Evolutionary conservation across 805 yeast species (phyloP), one percentile per base, ranked within the genome.

Genomic region (Metschnikowia picachoensis): DNA sequence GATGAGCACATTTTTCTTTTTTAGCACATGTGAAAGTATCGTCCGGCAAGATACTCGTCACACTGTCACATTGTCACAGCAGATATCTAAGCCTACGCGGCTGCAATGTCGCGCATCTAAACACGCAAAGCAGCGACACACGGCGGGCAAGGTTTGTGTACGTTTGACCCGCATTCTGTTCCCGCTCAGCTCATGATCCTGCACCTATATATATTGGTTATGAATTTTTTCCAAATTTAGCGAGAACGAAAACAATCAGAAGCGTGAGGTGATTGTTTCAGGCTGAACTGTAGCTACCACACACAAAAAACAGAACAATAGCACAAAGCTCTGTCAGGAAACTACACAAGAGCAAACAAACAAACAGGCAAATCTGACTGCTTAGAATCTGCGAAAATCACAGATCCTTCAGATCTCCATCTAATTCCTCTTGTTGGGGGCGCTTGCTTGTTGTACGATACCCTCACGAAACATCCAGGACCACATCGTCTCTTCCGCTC

Each of bases 131-230:
- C 25, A 20, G 25, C 25, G 25, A 20, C 7, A 20, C 25, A 20
- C 7, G 25, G 25, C 25, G 25, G 25, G 7, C 25, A 20, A 20
- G n/a, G 8, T 33, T 40, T 49, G 52, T 49, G 35, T 49, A 46
- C 45, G 16, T 46, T 49, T 49, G 34, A 15, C 27, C 52, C 52
- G 28, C 15, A 45, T 48, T 49, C 45, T 37, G 47, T 25, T 31
- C 15, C 28, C 25, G 30, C 25, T 15, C 17, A 17, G 8, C 16
- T 14, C 11, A 5, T 15, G 8, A n/a, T 37, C 39, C 47, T 44
- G 47, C 47, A 44, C 29, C 8, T 7, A 4, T 14, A 7, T 39
- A 1, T 17, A 13, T 3, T 17, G 40, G 43, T 30, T 39, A 39
- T 38, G 47, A 37, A 10, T n/a, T 17, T 20, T n/a, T 39, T 13